Base-by-base conservation (phyloP, 2,329 filamentous ascomycete species). In the Apiospora marii region DNA sequence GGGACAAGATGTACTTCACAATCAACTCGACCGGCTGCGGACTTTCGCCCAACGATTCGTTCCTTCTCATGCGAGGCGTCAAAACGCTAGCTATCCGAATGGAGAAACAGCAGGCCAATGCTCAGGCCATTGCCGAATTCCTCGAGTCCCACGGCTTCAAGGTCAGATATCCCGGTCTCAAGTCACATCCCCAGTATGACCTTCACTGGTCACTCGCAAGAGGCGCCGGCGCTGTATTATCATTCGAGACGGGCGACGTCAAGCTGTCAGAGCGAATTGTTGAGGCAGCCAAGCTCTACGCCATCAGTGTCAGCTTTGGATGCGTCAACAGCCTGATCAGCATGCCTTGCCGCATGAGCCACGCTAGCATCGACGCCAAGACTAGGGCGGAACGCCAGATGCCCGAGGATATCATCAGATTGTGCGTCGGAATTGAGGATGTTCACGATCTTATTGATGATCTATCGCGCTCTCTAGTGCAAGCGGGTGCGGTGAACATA, bases 281-380 rank as follows among this genome's bases (percentile, higher is more conserved):
- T 6, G 96, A 98, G 84, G 94, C 93, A 43, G 94, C 96, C 2
- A 91, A 93, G 75, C 87, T 99, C 44, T 99, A 94, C 92, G 95
- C 93, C 46, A 99, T 99, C 78, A 97, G 94, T 76, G 96, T 99
- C 73, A 98, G 94, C 80, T 99, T 99, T 81, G 96, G 96, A 68
- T 98, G 96, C 82, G 96, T 99, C 76, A 99, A 99, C 86, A 97
- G 94, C 81, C 86, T 99, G 82, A 99, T 99, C 83, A 98, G 95
- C 85, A 98, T 99, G 96, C 96, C 96, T 12, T 99, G 96, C 85
- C 95, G 96, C 79, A 99, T 99, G 97, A 98, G 96, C 84, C 96
- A 99, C 84, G 96, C 96, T 51, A 98, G 94, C 81, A 99, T 99
- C 80, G 96, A 98, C 81, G 94, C 95, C 73, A 97, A 98, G 86